phyloP scores from a whole-genome alignment of 169 alveolate genomes.

The Eimeria falciformis region DNA sequence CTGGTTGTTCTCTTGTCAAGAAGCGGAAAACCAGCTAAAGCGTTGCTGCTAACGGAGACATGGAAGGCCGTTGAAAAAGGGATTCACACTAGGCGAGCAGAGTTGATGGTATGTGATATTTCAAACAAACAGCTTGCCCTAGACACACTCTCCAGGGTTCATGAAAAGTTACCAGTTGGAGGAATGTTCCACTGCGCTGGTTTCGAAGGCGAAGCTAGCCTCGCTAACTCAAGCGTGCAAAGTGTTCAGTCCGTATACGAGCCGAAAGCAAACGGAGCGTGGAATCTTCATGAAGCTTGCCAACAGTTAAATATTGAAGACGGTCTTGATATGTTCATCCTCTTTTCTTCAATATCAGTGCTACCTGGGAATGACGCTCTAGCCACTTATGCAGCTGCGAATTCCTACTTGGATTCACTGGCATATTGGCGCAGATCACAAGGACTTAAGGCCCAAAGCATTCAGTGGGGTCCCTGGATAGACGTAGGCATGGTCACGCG shows the following conservation, averaged over 20 bases:
- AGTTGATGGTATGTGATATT: slow-evolving; percentile 57
- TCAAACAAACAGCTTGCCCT: not conserved
- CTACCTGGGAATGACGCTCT: slow-evolving; percentile 82
- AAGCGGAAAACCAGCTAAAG: slow-evolving; percentile 45
- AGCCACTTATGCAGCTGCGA: slow-evolving; percentile 83
- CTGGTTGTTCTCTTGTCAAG: slow-evolving; percentile 72
- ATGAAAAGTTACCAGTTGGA: slow-evolving; percentile 31
- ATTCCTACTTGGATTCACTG: slow-evolving; percentile 78
- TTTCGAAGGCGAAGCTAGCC: slow-evolving; percentile 70
- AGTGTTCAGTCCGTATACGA: slow-evolving; percentile 74
- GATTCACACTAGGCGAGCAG: not conserved
- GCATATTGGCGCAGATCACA: slow-evolving; percentile 78
- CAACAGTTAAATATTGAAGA: slow-evolving; percentile 36
- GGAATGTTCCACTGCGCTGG: slow-evolving; percentile 85
- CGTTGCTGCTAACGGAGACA: not conserved
- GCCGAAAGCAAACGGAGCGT: slow-evolving; percentile 83
- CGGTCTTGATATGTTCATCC: slow-evolving; percentile 73
- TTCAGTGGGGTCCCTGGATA: slow-evolving; percentile 87
- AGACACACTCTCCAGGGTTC: not conserved
- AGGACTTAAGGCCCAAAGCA: slow-evolving; percentile 77
- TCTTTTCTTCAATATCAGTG: slow-evolving; percentile 82
- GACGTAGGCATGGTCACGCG: slow-evolving; percentile 76
- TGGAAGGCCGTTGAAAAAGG: slow-evolving; percentile 61
- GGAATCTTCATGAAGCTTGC: slow-evolving; percentile 79
- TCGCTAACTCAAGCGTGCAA: slow-evolving; percentile 50